Base-by-base conservation (phyloP, 768 basidiomycete species). In the Mycena metata region DNA sequence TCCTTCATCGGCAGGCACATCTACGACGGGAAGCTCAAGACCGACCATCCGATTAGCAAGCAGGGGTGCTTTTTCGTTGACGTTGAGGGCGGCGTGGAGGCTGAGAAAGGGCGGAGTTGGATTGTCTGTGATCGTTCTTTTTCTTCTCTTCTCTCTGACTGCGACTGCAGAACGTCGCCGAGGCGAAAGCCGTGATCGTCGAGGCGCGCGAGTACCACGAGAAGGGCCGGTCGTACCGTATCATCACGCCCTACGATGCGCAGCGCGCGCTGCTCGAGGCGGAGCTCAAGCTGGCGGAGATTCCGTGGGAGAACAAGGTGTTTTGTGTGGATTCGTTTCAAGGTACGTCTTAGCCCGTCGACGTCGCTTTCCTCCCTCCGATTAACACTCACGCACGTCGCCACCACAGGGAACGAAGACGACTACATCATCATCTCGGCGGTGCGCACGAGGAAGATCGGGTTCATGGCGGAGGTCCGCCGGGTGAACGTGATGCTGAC, bases 271-370 rank as follows among this genome's bases (percentile, higher is more conserved):
- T 75, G 6, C 75, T 94, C 19, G 89, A 92, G 73, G 77, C 78
- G 4, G 74, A 77, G 13, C 77, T 94, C 15, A 84, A 89, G 73
- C 49, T 67, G 1, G 78, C 78, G 43, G 79, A 82, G 0, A 77
- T 93, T 0, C 73, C 79, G 1, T 90, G 86, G 87, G 75, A 86
- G 52, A 83, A 92, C 69, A 90, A 83, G 62, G 89, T 88, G 63
- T 94, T 91, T 80, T 93, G 91, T 75, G 88, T 94, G 41, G 92
- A 94, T 72, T 87, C 90, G 0, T 94, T 93, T 72, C 93, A 94
- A 83, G 92, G 91, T 89, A 67, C 59, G 77, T 49, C 30, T 6
- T 30, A 30, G 30, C 30, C 30, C 30, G 11, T 13, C 36, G 23
- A 3, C 30, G 11, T 13, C 36, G 23, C 24, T 57, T 11, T 17